Percentiles rank a stretch among this genome's conserved stretches.
Evolutionary conservation across 2,329 filamentous ascomycete species (phyloP).

Genomic region (Cephalotrichum gorgonifer): DNA sequence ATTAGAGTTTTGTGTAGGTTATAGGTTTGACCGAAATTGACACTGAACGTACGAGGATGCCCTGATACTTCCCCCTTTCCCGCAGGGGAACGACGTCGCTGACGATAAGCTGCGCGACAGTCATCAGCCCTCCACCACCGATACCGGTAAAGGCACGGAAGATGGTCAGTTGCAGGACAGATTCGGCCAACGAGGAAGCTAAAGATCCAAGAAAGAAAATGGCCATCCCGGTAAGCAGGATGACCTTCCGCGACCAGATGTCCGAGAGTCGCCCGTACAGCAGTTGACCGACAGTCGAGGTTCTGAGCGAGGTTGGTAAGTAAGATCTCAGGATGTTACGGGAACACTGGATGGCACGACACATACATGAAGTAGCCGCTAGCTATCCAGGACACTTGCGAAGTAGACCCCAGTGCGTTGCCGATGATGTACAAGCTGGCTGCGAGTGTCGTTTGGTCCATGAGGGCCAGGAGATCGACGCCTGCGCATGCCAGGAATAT

Average conservation of each 20-base stretch:
- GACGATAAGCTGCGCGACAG: constrained; percentile 58
- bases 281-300: constrained; percentile 20
- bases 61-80: constrained; percentile 65
- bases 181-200: constrained; percentile 28
- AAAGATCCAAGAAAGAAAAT: constrained; percentile 33
- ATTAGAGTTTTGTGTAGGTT: neutral
- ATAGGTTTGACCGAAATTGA: neutral
- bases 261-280: constrained; percentile 34
- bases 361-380: constrained; percentile 45
- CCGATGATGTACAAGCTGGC: constrained; percentile 43
- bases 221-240: constrained; percentile 24
- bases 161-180: constrained; percentile 26
- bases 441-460: constrained; percentile 48
- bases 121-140: constrained; percentile 62
- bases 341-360: neutral
- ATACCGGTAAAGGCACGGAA: constrained; percentile 36
- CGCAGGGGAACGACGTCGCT: constrained; percentile 61
- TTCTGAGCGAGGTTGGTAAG: neutral
- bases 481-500: constrained; percentile 47
- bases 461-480: constrained; percentile 43
- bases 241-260: constrained; percentile 33
- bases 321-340: neutral
- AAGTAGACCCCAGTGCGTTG: constrained; percentile 35
- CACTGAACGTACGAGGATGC: constrained; percentile 16
- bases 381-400: constrained; percentile 43